These are phyloP conservation scores for Pythium sp. DNA, from an alignment of 352 stramenopile species.

Conservation along the genomic window DNA sequence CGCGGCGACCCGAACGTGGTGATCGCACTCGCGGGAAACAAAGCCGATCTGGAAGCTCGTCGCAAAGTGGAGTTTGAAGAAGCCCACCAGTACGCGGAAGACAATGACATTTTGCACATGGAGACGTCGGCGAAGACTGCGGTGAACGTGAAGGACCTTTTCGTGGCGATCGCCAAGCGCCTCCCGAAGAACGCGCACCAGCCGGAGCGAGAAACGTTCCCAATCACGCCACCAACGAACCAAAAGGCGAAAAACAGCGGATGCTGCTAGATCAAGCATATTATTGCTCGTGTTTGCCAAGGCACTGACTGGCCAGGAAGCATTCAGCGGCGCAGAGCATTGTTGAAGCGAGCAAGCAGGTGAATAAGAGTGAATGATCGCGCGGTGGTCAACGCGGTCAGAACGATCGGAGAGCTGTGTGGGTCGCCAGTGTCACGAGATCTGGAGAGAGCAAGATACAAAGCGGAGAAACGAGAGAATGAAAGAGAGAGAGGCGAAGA, in stretches of 20 bases:
- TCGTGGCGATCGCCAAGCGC: slow-evolving; percentile 95
- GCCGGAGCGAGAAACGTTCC: slow-evolving; percentile 80
- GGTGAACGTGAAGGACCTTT: slow-evolving; percentile 99
- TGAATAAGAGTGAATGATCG: not conserved
- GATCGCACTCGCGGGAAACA: slow-evolving; percentile 97
- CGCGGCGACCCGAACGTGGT: slow-evolving; percentile 97
- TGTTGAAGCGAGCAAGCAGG: not conserved
- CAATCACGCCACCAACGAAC: slow-evolving; percentile 74
- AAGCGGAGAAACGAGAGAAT: slow-evolving; percentile 14
- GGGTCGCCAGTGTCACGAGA: not conserved
- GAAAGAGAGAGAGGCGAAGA: slow-evolving; percentile 20
- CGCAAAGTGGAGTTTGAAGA: slow-evolving; percentile 97
- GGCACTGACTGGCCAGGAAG: not conserved
- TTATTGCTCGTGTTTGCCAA: slow-evolving; percentile 15
- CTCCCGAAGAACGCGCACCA: slow-evolving; percentile 83
- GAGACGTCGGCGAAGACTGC: slow-evolving; percentile 99
- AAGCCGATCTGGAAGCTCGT: slow-evolving; percentile 96
- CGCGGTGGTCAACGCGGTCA: slow-evolving; percentile 1
- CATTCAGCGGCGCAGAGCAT: not conserved
- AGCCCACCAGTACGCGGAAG: slow-evolving; percentile 96
- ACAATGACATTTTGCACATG: slow-evolving; percentile 99
- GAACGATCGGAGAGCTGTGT: not conserved
- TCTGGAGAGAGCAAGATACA: slow-evolving; percentile 17
- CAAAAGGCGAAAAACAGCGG: slow-evolving; percentile 66
- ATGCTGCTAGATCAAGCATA: slow-evolving; percentile 55